Conservation (phyloP, 1,284 basidiomycete species). For the Leccinum insolens region DNA sequence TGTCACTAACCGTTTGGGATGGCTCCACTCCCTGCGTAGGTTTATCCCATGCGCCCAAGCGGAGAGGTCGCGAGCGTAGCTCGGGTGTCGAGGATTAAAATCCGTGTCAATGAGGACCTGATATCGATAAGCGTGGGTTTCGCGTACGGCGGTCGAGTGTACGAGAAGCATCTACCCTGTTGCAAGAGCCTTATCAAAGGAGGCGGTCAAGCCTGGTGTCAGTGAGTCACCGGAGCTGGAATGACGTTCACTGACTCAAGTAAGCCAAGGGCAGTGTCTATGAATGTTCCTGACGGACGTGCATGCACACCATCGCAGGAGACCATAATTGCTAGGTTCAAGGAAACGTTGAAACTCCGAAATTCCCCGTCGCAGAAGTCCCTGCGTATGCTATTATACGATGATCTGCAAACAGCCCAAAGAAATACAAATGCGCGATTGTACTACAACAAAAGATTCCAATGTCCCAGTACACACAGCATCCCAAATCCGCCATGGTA, state of each 20-base stretch:
- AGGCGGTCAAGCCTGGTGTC: constrained; percentile 5
- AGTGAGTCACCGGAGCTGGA: constrained; percentile 22
- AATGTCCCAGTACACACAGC: constrained; percentile 26
- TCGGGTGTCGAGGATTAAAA: constrained; percentile 13
- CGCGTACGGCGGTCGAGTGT: neutral
- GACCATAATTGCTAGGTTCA: constrained; percentile 27
- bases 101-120: neutral
- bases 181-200: constrained; percentile 15
- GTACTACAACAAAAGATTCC: constrained; percentile 8
- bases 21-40: neutral
- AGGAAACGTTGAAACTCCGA: constrained; percentile 17
- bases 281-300: constrained; percentile 12
- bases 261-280: constrained; percentile 4
- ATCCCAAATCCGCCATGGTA: constrained; percentile 24
- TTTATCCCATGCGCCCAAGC: neutral
- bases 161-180: neutral
- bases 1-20: neutral
- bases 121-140: constrained; percentile 19
- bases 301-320: constrained; percentile 5
- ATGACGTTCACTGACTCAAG: constrained; percentile 17
- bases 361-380: constrained; percentile 14
- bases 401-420: constrained; percentile 18
- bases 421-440: constrained; percentile 29
- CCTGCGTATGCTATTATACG: constrained; percentile 11
- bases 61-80: neutral